Evolutionary conservation across 1,284 basidiomycete genomes (phyloP).

Genomic region (Leccinum huronense): DNA sequence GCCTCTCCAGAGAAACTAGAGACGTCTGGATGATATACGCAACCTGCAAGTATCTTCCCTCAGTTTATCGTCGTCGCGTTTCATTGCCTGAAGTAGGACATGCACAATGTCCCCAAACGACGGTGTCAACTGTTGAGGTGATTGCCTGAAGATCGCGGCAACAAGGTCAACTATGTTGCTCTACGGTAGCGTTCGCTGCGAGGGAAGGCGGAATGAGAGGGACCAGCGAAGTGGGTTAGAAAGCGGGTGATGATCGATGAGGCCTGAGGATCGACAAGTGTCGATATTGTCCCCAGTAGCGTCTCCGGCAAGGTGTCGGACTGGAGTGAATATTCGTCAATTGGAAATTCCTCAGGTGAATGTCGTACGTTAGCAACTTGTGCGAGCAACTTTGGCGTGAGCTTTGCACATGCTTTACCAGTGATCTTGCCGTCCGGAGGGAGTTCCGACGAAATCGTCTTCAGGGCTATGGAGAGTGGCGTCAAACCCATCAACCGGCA

Average conservation of each 20-base stretch:
- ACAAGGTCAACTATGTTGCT: slow-evolving; percentile 76
- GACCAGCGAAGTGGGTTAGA: slow-evolving; percentile 53
- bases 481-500: slow-evolving; percentile 6
- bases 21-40: slow-evolving; percentile 11
- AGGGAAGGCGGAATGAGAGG: slow-evolving; percentile 59
- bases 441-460: slow-evolving; percentile 91
- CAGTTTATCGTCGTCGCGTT: slow-evolving; percentile 77
- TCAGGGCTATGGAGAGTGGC: slow-evolving; percentile 61
- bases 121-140: slow-evolving; percentile 62
- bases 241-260: slow-evolving; percentile 73
- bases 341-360: neutral
- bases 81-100: slow-evolving; percentile 63
- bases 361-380: slow-evolving; percentile 72
- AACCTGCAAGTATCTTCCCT: slow-evolving; percentile 75
- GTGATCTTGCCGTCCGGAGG: slow-evolving; percentile 79
- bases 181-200: slow-evolving; percentile 48
- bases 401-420: slow-evolving; percentile 75
- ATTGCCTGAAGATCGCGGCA: slow-evolving; percentile 71
- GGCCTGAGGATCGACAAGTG: slow-evolving; percentile 68
- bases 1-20: slow-evolving; percentile 56
- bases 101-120: slow-evolving; percentile 63
- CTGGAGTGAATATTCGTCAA: slow-evolving; percentile 38
- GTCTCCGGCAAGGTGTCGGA: slow-evolving; percentile 76
- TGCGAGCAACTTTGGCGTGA: slow-evolving; percentile 80
- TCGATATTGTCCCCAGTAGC: slow-evolving; percentile 85